A percentile compares a stretch with the other conserved stretches of the same genome.
phyloP scores from a whole-genome alignment of 495 filamentous ascomycete species.

The Xylaria castorea region DNA sequence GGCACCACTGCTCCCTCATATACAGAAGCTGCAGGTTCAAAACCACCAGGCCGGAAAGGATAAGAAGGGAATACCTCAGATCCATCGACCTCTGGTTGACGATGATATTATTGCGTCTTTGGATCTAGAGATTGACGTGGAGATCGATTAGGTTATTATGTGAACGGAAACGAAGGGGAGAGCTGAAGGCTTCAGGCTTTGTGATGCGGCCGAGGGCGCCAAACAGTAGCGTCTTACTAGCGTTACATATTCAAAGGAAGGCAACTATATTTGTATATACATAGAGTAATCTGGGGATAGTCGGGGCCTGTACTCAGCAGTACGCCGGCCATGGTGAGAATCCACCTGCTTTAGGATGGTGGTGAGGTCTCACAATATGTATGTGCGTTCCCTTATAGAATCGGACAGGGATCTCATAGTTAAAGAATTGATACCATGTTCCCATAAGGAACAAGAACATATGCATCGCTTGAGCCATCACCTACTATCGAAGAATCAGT shows the following conservation, averaged over 20 bases:
- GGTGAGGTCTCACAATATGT: background rate
- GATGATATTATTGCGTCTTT: conserved; percentile 84
- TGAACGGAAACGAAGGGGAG: background rate
- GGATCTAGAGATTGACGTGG: conserved; percentile 83
- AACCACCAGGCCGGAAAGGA: conserved; percentile 50
- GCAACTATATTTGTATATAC: background rate
- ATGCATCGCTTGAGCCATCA: background rate
- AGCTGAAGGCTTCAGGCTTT: background rate
- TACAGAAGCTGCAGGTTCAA: conserved; percentile 61
- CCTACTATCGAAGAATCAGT: background rate
- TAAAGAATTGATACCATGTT: background rate
- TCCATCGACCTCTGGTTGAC: conserved; percentile 76
- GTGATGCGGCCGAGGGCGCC: background rate
- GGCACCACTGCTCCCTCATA: conserved; percentile 47
- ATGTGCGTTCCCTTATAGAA: background rate
- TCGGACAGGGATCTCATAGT: conserved; percentile 4
- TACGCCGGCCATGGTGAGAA: background rate
- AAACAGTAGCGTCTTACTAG: background rate
- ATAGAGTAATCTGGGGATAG: background rate
- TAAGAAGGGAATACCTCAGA: conserved; percentile 66
- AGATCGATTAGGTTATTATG: conserved; percentile 54
- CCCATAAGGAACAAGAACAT: background rate
- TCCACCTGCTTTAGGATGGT: background rate
- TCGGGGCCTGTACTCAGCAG: no score
- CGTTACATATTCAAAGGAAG: background rate